Percentiles rank a stretch among this genome's conserved stretches.
These are phyloP conservation scores for Globisporangium nagaii DNA, from an alignment of 352 stramenopile species.

Conservation along the genomic window DNA sequence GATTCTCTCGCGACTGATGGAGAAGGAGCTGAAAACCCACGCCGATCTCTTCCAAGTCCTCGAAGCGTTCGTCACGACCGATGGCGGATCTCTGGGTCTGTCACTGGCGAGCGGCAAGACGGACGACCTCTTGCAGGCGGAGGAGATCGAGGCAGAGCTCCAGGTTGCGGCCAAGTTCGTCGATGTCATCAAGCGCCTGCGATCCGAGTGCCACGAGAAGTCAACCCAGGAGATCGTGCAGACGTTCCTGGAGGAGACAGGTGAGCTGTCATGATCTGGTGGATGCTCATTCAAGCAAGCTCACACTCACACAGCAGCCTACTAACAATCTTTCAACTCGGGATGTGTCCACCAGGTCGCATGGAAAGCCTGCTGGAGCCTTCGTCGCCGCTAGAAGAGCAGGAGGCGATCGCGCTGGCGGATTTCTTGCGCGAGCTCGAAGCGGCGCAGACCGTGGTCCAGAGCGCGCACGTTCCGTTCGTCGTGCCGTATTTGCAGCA, in stretches of 20 bases:
- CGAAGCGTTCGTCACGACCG: constrained; percentile 36
- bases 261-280: too few relatives aligned
- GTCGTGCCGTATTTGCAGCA: constrained; percentile 71
- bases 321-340: background rate
- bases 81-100: constrained; percentile 17
- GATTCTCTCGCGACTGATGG: constrained; percentile 60
- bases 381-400: constrained; percentile 38
- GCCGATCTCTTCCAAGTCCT: constrained; percentile 47
- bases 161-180: constrained; percentile 23
- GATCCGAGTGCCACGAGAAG: constrained; percentile 40
- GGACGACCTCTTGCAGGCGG: background rate
- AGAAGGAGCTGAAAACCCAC: constrained; percentile 46
- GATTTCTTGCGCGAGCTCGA: constrained; percentile 66
- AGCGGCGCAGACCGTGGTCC: constrained; percentile 44
- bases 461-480: constrained; percentile 54
- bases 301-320: too few relatives aligned
- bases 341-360: constrained; percentile 13
- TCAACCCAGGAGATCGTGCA: constrained; percentile 60
- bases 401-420: constrained; percentile 51
- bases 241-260: constrained; percentile 48
- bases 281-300: too few relatives aligned
- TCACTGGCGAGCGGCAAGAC: background rate
- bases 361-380: constrained; percentile 44
- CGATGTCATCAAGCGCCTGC: constrained; percentile 29
- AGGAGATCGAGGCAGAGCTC: constrained; percentile 1